Percentiles rank a stretch among this genome's conserved stretches.
These are phyloP conservation scores for Domatiomyces globalis DNA, from an alignment of 2,329 filamentous ascomycete species.

Conservation along the genomic window DNA sequence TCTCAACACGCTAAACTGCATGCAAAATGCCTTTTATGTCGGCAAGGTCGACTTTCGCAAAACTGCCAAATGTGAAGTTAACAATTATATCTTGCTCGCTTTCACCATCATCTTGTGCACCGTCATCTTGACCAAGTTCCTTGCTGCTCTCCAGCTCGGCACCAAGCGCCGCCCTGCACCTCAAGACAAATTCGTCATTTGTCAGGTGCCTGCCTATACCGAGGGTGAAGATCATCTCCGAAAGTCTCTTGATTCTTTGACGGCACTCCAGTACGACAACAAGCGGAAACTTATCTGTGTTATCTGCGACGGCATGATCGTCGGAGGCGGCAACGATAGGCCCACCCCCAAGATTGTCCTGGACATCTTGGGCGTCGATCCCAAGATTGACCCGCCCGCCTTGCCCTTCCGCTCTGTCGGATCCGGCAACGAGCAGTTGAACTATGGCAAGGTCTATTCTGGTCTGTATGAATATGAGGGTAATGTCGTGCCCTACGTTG, in stretches of 20 bases:
- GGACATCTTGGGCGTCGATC: constrained; percentile 92
- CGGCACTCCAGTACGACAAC: constrained; percentile 91
- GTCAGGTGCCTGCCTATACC: constrained; percentile 93
- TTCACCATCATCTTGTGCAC: constrained; percentile 73
- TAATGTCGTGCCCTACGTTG: constrained; percentile 91
- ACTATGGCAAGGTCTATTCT: constrained; percentile 97
- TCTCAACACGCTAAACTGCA: constrained; percentile 58
- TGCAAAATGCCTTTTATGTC: constrained; percentile 69
- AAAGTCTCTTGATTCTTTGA: constrained; percentile 86
- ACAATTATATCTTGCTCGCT: constrained; percentile 77
- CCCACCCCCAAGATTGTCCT: constrained; percentile 96
- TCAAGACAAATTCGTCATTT: constrained; percentile 98
- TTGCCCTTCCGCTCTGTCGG: constrained; percentile 91
- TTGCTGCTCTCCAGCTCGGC: constrained; percentile 84
- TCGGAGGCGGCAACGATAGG: constrained; percentile 87
- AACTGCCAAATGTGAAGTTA: constrained; percentile 61
- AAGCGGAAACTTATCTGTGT: constrained; percentile 95
- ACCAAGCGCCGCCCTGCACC: constrained; percentile 77
- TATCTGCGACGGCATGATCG: constrained; percentile 93
- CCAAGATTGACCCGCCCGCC: constrained; percentile 87
- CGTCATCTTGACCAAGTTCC: constrained; percentile 76
- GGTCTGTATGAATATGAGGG: constrained; percentile 95
- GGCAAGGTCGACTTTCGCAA: constrained; percentile 77
- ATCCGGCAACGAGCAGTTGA: constrained; percentile 76
- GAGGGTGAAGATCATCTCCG: constrained; percentile 92